Conservation (phyloP, 768 basidiomycete genomes). For the Phylloporus sp. region DNA sequence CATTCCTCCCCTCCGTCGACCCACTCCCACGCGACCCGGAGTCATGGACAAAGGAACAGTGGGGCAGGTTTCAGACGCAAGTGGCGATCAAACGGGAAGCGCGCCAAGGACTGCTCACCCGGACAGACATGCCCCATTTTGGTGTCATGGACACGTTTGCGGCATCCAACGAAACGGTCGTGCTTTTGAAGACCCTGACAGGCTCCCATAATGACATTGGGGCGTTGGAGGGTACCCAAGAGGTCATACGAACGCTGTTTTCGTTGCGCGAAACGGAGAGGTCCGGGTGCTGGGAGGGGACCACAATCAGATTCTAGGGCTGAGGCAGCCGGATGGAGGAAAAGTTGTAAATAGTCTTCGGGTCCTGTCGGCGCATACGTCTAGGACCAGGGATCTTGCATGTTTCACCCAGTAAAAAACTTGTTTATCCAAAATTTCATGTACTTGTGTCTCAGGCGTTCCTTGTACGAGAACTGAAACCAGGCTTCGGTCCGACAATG, state of each 20-base stretch:
- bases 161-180: slow-evolving; percentile 42
- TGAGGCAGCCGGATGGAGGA: not conserved
- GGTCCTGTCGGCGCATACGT: not conserved
- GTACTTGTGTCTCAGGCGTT: too few relatives aligned
- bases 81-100: slow-evolving; percentile 36
- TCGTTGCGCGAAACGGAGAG: slow-evolving; percentile 16
- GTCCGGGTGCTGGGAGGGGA: not conserved
- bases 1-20: slow-evolving; percentile 50
- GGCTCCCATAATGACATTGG: slow-evolving; percentile 60
- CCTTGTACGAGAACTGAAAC: too few relatives aligned
- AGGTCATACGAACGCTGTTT: slow-evolving; percentile 39
- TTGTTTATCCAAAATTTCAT: too few relatives aligned
- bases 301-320: not conserved
- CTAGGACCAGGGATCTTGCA: not conserved
- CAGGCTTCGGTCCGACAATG: too few relatives aligned
- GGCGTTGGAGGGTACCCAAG: slow-evolving; percentile 63
- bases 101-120: slow-evolving; percentile 43
- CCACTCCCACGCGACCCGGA: slow-evolving; percentile 29
- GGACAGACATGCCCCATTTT: slow-evolving; percentile 42
- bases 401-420: too few relatives aligned
- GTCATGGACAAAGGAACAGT: slow-evolving; percentile 37
- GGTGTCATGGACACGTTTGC: slow-evolving; percentile 52
- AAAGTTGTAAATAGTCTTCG: not conserved
- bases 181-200: slow-evolving; percentile 50
- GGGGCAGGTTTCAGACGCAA: slow-evolving; percentile 38